Evolutionary conservation across 139 green algal species (phyloP), one percentile per base, ranked within the genome.

Genomic region (Helicosporidium sp.): DNA sequence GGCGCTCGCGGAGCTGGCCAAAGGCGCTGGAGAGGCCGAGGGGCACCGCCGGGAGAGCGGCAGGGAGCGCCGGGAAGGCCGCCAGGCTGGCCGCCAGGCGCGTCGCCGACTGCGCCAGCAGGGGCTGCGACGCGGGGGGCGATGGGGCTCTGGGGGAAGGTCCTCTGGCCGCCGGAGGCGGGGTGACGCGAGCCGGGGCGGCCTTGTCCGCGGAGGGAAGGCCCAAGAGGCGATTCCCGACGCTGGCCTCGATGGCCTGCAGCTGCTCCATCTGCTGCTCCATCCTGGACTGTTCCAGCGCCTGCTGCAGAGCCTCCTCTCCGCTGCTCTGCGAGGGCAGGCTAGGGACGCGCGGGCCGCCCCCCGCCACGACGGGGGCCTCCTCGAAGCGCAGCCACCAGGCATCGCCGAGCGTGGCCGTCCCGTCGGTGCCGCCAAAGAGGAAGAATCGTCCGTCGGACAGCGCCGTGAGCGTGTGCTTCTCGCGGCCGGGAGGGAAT

Each of bases 401-500:
- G 13, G 43, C 40, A 18, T 65, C 57, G 0, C 57, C 57, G 20
- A 65, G 49, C 13, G 49, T 58, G 12, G 57, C 43, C 35, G 18
- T 23, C 8, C 57, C 57, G 17, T 65, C 49, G 10, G 57, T 65
- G 43, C 57, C 53, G 24, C 75, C 75, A 59, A 80, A 60, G 49
- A 84, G 53, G 40, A 84, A 49, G 46, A 80, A 43, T 15, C 74
- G 61, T 25, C 60, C 66, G 26, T 60, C 61, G 3, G 49, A 42
- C 33, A 77, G 52, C 2, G 52, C 24, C 6, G 58, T 69, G 26
- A 84, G 54, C 26, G 61, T 75, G 73, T 81, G 72, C 49, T 75
- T 77, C 75, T 83, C 77, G 12, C 75, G 52, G 10, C 73, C 53
- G 12, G 45, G n/a, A n/a, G n/a, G n/a, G n/a, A n/a, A n/a, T n/a